Evolutionary conservation across 495 filamentous ascomycete genomes (phyloP), one percentile per base, ranked within the genome.

Genomic region (Penicillium antarcticum): DNA sequence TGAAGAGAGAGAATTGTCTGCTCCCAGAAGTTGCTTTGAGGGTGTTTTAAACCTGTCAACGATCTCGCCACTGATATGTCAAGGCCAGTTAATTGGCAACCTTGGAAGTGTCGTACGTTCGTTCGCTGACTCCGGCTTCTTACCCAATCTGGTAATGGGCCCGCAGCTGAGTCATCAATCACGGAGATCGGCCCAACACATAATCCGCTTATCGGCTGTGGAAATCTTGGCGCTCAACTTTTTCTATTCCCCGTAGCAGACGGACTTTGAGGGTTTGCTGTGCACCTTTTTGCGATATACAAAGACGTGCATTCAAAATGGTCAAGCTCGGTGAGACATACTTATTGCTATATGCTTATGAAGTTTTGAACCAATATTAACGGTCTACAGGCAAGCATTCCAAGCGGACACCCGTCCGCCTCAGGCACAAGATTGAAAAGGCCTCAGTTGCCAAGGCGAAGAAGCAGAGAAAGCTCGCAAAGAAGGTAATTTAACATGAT

Each of bases 351-450:
- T 23, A 41, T 9, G 26, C 7, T 17, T 13, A 42, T 41, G 43
- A 36, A 48, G 24, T 35, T 5, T 18, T 10, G 16, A 17, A 32
- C 40, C 48, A 51, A 46, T 55, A 48, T 31, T 60, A 42, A 59
- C 29, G 56, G 39, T 13, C 26, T 53, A 16, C 53, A 96, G 91
- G 96, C 69, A 94, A 91, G 58, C 88, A 86, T 73, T 97, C 95
- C 37, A 98, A 98, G 80, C 87, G 94, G 69, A 81, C 79, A 45
- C 84, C 95, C 42, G 87, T 91, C 56, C 88, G 94, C 24, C 75
- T 97, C 52, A 82, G 94, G 48, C 87, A 96, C 75, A 96, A 95
- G 74, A 98, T 97, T 72, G 83, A 96, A 63, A 97, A 98, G 72
- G 87, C 90, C 18, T 87, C 89, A 51, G 86, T 86, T 57, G 84